Conservation (phyloP, 1,284 basidiomycete species). For the Ganoderma resinaceum region DNA sequence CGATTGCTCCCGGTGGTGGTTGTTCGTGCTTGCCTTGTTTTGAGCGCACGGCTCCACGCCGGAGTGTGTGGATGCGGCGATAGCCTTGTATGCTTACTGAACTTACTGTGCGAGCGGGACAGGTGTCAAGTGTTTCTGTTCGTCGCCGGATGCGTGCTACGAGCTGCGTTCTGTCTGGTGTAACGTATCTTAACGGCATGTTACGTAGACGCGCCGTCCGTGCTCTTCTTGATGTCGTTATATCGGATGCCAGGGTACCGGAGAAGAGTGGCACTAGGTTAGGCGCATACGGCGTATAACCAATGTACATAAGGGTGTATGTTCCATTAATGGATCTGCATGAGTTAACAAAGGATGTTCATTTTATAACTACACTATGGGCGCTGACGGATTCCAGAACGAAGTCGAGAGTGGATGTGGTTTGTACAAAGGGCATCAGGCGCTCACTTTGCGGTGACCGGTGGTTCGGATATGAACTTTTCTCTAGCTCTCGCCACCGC, state of each 20-base stretch:
- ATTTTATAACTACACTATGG: no score
- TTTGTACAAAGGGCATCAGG: neutral
- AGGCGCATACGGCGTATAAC: neutral
- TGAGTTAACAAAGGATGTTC: neutral
- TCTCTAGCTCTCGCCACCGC: slow-evolving; percentile 8
- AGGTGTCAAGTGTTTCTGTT: neutral
- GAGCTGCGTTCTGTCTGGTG: neutral
- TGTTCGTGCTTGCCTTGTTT: neutral
- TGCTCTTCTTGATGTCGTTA: neutral
- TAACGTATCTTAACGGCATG: slow-evolving; percentile 1
- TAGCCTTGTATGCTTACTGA: neutral
- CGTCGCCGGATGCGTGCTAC: neutral
- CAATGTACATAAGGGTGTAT: neutral
- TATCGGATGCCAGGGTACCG: neutral
- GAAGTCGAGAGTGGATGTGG: neutral
- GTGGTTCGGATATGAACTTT: neutral
- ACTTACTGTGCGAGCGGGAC: slow-evolving; percentile 1
- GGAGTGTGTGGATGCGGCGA: neutral
- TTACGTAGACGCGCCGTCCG: neutral
- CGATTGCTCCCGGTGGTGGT: neutral
- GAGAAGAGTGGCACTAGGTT: neutral
- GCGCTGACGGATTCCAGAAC: no score
- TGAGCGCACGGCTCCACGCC: neutral
- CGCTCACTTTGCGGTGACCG: neutral
- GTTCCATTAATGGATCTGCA: neutral